Base-by-base conservation (phyloP, 768 basidiomycete genomes). In the Boletus barrowsii region DNA sequence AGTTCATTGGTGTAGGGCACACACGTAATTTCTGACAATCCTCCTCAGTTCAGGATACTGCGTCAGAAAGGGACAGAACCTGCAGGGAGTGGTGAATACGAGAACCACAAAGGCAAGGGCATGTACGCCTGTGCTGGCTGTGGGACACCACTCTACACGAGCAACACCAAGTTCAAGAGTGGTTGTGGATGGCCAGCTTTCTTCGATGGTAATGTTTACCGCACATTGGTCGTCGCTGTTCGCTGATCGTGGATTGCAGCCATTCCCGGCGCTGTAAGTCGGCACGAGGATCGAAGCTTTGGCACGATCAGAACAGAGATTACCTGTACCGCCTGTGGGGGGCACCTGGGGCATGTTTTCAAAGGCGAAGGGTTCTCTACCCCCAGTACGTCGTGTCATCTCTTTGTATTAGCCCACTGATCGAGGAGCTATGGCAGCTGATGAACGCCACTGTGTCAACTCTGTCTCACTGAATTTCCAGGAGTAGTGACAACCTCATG, bases 101-200 rank as follows among this genome's bases (percentile, higher is more conserved):
- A 95, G 58, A 79, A 93, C 51, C 79, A 82, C 70, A 68, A 68
- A 22, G 81, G 75, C 4, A 65, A 79, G 29, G 94, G 94, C 10
- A 77, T 86, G 1, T 96, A 94, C 66, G 62, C 72, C 42, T 95
- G 93, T 65, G 87, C 83, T 10, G 94, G 81, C 9, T 96, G 93
- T 69, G 78, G 77, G 35, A 83, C 90, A 3, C 87, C 93, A 1
- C 73, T 97, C 46, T 97, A 96, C 76, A 90, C 86, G 77, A 90
- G 88, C 64, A 77, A 76, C 26, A 93, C 92, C 59, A 97, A 97
- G 73, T 97, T 96, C 72, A 80, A 88, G 62, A 93, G 90, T 54
- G 92, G 93, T 9, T 96, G 92, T 64, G 94, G 94, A 22, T 98
- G 94, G 94, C 94, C 95, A n/a, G 92, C 94, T 1, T 98, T 97